Conservation (phyloP, 2,329 filamentous ascomycete species). For the Exophiala bonariae region DNA sequence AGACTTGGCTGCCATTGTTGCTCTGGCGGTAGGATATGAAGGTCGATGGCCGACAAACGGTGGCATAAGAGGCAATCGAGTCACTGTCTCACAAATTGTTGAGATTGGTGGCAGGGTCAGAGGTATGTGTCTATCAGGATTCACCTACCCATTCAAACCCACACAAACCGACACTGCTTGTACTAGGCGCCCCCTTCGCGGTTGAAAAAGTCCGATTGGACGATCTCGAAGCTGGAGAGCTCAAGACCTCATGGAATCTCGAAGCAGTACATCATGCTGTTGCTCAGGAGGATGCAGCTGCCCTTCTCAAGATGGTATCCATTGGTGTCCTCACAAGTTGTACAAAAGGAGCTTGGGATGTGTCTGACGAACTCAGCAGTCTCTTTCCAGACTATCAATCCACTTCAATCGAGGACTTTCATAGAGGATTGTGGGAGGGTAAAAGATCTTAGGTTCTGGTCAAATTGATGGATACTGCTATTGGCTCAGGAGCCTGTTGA, state of each 20-base stretch:
- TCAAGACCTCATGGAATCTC: conserved; percentile 30
- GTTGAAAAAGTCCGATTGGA: conserved; percentile 46
- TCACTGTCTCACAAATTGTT: conserved; percentile 34
- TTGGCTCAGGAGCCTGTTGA: too few species aligned
- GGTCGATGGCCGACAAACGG: conserved; percentile 43
- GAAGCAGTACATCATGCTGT: conserved; percentile 31
- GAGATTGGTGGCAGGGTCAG: conserved; percentile 36
- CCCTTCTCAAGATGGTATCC: conserved; percentile 24
- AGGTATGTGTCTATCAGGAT: conserved; percentile 28
- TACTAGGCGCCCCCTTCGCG: conserved; percentile 26
- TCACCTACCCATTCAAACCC: conserved; percentile 4
- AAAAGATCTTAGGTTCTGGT: too few species aligned
- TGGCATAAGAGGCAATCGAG: conserved; percentile 37
- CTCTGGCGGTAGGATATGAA: conserved; percentile 39
- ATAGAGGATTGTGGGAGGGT: conserved; percentile 31
- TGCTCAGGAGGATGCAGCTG: conserved; percentile 29
- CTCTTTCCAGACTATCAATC: conserved; percentile 39
- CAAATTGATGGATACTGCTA: too few species aligned
- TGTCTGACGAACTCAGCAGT: conserved; percentile 38
- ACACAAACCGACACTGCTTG: conserved; percentile 15
- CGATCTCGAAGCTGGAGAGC: conserved; percentile 48
- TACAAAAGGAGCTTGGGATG: conserved; percentile 26
- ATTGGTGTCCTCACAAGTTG: conserved; percentile 30
- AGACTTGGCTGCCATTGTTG: conserved; percentile 40
- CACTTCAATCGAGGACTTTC: conserved; percentile 32